Evolutionary conservation across 345 rosid species (phyloP).

Genomic region (Populus tremula): DNA sequence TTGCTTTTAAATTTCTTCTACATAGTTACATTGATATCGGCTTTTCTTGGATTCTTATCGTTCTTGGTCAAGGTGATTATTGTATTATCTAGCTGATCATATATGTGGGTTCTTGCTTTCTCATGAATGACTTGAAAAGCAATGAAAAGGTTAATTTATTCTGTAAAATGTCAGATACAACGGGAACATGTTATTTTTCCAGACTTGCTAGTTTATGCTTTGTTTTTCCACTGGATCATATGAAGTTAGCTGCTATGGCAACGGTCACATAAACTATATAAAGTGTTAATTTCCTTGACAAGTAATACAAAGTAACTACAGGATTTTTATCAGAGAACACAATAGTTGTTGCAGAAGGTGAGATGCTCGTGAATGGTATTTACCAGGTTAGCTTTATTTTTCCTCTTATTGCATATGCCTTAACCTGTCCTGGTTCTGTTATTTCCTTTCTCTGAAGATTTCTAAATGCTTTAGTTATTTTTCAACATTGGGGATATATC

Average conservation of each 20-base stretch:
- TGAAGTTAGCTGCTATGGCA: neutral
- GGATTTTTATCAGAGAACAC: slow-evolving; percentile 93
- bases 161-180: too few relatives aligned
- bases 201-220: neutral
- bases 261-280: neutral
- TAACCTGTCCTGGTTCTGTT: neutral
- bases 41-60: neutral
- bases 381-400: slow-evolving; percentile 56
- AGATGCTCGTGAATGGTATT: slow-evolving; percentile 71
- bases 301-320: slow-evolving; percentile 70
- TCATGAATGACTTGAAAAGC: neutral
- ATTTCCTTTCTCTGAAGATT: neutral
- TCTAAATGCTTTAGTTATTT: neutral
- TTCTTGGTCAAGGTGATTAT: neutral
- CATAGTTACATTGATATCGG: neutral
- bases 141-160: neutral
- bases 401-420: neutral
- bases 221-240: neutral
- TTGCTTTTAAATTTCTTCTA: neutral
- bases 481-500: neutral
- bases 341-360: slow-evolving; percentile 87
- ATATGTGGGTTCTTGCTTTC: neutral
- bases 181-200: too few relatives aligned
- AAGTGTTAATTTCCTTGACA: slow-evolving; percentile 48
- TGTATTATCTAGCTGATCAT: neutral